Conservation (phyloP, 345 rosid genomes). For the Carallia brachiata region DNA sequence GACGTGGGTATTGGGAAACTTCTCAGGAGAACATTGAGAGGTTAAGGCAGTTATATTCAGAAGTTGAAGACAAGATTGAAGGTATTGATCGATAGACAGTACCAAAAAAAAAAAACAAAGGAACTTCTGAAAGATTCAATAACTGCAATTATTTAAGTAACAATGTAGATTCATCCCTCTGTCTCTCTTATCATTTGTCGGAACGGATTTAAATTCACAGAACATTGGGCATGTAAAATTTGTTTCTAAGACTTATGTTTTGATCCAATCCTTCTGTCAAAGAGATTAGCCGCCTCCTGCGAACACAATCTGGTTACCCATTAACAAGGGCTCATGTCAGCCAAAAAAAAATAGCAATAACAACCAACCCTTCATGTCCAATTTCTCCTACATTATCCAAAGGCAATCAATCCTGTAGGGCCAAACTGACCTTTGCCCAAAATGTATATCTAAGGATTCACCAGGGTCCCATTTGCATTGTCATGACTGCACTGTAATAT, state of each 20-base stretch:
- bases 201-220: conserved; percentile 15
- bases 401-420: conserved; percentile 79
- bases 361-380: conserved; percentile 59
- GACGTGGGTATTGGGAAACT: conserved; percentile 98
- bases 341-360: too few species aligned
- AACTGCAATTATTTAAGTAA: conserved; percentile 14
- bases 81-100: conserved; percentile 70
- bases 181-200: conserved; percentile 3
- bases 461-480: conserved; percentile 65
- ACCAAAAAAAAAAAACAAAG: not conserved
- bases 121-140: not conserved
- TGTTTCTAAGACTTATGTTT: conserved; percentile 12
- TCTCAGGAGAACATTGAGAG: conserved; percentile 72
- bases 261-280: not conserved
- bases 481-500: conserved; percentile 91
- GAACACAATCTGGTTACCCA: not conserved
- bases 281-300: conserved; percentile 3
- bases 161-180: conserved; percentile 24
- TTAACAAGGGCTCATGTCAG: too few species aligned
- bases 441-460: conserved; percentile 75
- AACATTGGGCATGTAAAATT: conserved; percentile 24
- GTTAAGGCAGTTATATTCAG: conserved; percentile 83
- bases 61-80: conserved; percentile 97
- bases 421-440: conserved; percentile 33
- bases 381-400: conserved; percentile 90